Percentiles rank a stretch among this genome's conserved stretches.
phyloP scores from a whole-genome alignment of 495 filamentous ascomycete genomes.

The Aspergillus cavernicola region DNA sequence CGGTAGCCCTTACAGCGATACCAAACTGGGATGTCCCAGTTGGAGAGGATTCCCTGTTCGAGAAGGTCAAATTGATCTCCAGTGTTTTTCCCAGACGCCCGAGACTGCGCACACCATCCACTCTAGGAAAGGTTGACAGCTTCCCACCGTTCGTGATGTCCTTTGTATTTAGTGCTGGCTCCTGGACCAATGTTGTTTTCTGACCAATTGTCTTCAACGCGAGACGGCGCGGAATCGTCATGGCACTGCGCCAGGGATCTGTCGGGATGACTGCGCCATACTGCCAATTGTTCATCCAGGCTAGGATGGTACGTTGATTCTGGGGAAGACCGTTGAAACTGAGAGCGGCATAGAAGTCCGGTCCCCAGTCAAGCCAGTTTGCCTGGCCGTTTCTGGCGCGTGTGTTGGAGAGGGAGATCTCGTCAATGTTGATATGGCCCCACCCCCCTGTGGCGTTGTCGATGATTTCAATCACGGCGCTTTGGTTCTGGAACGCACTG shows the following conservation, averaged over 20 bases:
- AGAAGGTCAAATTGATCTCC: slow-evolving; percentile 23
- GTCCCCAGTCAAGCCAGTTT: slow-evolving; percentile 12
- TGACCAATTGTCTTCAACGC: slow-evolving; percentile 20
- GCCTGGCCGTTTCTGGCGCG: not conserved
- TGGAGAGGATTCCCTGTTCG: slow-evolving; percentile 1
- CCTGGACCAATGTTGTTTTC: slow-evolving; percentile 22
- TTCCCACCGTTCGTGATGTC: no score
- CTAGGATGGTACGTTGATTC: slow-evolving; percentile 40
- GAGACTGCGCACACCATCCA: not conserved
- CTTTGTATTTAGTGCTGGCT: slow-evolving; percentile 15
- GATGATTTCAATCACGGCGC: not conserved
- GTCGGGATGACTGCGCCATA: slow-evolving; percentile 34
- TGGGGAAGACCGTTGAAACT: slow-evolving; percentile 46
- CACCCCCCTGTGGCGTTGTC: not conserved
- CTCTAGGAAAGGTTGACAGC: not conserved
- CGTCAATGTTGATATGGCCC: not conserved
- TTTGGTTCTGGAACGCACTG: not conserved
- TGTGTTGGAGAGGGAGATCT: slow-evolving; percentile 1
- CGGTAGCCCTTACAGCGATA: slow-evolving; percentile 20
- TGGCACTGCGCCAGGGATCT: slow-evolving; percentile 49
- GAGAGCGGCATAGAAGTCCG: slow-evolving; percentile 55
- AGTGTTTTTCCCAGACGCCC: slow-evolving; percentile 15
- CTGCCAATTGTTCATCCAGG: slow-evolving; percentile 61
- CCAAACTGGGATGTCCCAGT: slow-evolving; percentile 14
- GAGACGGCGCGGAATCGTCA: slow-evolving; percentile 47